Conservation (phyloP, 164 flowering plant species). For the Vitis cinerea region DNA sequence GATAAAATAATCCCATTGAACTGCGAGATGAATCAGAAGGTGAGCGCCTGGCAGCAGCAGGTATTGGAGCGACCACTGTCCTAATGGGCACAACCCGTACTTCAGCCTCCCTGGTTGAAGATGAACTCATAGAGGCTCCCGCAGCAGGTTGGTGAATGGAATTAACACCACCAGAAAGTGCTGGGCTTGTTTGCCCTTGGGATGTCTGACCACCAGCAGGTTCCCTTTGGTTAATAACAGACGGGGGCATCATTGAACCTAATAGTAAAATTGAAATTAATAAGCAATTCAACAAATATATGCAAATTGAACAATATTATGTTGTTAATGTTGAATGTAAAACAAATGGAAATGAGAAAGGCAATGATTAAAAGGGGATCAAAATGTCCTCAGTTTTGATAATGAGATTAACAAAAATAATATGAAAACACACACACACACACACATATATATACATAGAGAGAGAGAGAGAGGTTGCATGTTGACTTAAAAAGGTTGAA, state of each 20-base stretch:
- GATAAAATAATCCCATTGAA: conserved; percentile 52
- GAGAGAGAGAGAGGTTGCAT: too few relatives aligned
- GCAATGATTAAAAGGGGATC: too few relatives aligned
- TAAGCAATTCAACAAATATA: too few relatives aligned
- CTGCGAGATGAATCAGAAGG: conserved; percentile 47
- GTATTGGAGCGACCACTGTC: conserved; percentile 73
- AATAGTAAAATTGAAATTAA: background rate
- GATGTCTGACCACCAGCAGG: conserved; percentile 38
- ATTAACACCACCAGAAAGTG: conserved; percentile 30
- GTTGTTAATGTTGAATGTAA: too few relatives aligned
- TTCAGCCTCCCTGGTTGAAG: conserved; percentile 14
- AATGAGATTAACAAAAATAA: too few relatives aligned
- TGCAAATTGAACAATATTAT: too few relatives aligned
- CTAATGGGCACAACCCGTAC: conserved; percentile 51
- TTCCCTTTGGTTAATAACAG: conserved; percentile 41
- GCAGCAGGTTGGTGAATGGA: conserved; percentile 16
- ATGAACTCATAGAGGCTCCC: conserved; percentile 28
- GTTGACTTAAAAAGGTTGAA: too few relatives aligned
- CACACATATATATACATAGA: too few relatives aligned
- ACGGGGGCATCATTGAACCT: conserved; percentile 31
- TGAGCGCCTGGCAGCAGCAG: conserved; percentile 42
- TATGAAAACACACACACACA: too few relatives aligned
- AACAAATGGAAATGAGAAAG: too few relatives aligned
- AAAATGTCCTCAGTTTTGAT: too few relatives aligned
- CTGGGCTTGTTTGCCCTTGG: conserved; percentile 34